A percentile compares a stretch with the other conserved stretches of the same genome.
Conservation (phyloP, 2,329 filamentous ascomycete species). For the Aspergillus candidus region DNA sequence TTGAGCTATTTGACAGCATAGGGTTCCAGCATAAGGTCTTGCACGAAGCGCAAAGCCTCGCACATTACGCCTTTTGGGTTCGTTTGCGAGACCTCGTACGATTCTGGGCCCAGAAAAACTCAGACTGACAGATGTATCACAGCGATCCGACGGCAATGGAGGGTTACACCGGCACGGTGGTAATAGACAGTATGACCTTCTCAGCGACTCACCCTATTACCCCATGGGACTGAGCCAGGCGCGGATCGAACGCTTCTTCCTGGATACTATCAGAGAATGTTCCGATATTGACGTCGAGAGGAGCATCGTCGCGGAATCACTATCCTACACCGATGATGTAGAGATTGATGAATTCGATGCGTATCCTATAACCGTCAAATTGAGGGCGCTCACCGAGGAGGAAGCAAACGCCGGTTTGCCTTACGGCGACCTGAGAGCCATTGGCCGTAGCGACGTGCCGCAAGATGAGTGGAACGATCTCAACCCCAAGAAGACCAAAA, state of each 20-base stretch:
- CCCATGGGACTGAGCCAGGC: conserved; percentile 66
- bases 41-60: conserved; percentile 62
- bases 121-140: not conserved
- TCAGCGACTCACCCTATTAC: conserved; percentile 52
- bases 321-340: conserved; percentile 49
- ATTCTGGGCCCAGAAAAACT: not conserved
- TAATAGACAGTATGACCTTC: conserved; percentile 1
- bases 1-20: conserved; percentile 61
- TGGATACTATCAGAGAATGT: conserved; percentile 54
- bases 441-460: conserved; percentile 56
- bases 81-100: conserved; percentile 3
- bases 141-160: conserved; percentile 45
- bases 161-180: conserved; percentile 48
- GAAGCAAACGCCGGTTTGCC: conserved; percentile 42
- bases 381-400: conserved; percentile 54
- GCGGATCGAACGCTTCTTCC: conserved; percentile 61
- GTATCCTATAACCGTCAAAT: conserved; percentile 56
- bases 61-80: conserved; percentile 53
- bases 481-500: conserved; percentile 19
- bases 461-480: conserved; percentile 54
- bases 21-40: conserved; percentile 58
- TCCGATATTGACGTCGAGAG: conserved; percentile 54
- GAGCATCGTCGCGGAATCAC: conserved; percentile 50
- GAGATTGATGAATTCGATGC: conserved; percentile 42
- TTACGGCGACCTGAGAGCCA: conserved; percentile 43